Conservation (phyloP, 176 grass and related monocot species). For the Oryza officinalis region DNA sequence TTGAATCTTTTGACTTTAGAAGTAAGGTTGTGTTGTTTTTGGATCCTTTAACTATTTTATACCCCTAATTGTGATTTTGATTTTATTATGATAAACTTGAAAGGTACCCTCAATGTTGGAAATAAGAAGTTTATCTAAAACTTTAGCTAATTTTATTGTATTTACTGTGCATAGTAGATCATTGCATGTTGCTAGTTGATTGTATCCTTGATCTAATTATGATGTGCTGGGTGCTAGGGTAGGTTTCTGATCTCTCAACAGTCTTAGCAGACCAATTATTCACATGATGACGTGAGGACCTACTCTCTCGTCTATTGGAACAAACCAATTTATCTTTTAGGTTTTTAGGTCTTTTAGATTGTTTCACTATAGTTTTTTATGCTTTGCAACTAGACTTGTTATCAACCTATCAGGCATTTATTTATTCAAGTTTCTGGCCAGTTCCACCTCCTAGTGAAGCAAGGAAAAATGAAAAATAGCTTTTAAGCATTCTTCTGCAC, state of each 20-base stretch:
- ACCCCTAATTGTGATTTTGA: background rate
- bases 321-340: background rate
- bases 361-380: background rate
- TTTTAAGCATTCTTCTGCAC: conserved; percentile 7
- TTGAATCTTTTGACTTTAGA: background rate
- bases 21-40: conserved; percentile 17
- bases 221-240: background rate
- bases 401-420: background rate
- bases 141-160: conserved; percentile 5
- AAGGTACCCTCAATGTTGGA: background rate
- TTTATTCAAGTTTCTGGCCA: background rate
- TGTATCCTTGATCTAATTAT: background rate
- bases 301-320: background rate
- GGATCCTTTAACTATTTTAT: conserved; percentile 10
- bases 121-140: background rate
- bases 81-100: conserved; percentile 12
- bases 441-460: background rate
- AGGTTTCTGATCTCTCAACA: background rate
- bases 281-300: background rate
- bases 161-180: conserved; percentile 14
- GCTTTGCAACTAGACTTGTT: background rate
- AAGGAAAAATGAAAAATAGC: background rate
- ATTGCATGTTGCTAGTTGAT: background rate
- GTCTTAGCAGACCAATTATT: background rate
- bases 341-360: background rate